These are phyloP conservation scores for Pharus latifolius DNA, from an alignment of 176 grass and related monocot genomes.

Conservation along the genomic window DNA sequence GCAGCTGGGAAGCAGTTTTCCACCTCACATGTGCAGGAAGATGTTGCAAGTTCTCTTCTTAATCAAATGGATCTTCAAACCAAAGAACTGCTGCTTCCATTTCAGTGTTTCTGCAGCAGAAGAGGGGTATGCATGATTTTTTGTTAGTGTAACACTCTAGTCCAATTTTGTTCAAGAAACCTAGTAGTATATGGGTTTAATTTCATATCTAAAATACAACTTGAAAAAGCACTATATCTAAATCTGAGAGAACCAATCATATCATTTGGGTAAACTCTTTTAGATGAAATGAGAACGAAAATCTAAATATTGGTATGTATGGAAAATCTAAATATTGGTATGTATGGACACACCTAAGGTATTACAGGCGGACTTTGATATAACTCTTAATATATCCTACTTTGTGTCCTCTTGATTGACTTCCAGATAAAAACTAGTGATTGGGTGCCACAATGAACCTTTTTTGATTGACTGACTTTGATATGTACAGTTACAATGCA, in stretches of 20 bases:
- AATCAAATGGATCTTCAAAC: constrained; percentile 51
- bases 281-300: no score
- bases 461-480: constrained; percentile 31
- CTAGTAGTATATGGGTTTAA: no score
- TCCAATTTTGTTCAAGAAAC: no score
- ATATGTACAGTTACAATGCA: constrained; percentile 75
- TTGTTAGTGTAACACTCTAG: no score
- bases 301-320: no score
- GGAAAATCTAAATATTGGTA: no score
- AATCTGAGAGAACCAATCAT: no score
- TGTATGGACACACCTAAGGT: no score
- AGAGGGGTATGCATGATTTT: constrained; percentile 48
- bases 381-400: background rate
- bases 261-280: no score
- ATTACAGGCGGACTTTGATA: no score
- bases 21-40: constrained; percentile 52
- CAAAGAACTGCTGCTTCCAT: constrained; percentile 71
- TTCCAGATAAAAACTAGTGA: background rate
- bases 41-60: constrained; percentile 22
- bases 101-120: constrained; percentile 75
- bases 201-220: no score
- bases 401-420: background rate
- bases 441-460: background rate
- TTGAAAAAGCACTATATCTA: no score
- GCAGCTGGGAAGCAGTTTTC: constrained; percentile 60